Base-by-base conservation (phyloP, 2,329 filamentous ascomycete species). In the Calonectria henricotiae region DNA sequence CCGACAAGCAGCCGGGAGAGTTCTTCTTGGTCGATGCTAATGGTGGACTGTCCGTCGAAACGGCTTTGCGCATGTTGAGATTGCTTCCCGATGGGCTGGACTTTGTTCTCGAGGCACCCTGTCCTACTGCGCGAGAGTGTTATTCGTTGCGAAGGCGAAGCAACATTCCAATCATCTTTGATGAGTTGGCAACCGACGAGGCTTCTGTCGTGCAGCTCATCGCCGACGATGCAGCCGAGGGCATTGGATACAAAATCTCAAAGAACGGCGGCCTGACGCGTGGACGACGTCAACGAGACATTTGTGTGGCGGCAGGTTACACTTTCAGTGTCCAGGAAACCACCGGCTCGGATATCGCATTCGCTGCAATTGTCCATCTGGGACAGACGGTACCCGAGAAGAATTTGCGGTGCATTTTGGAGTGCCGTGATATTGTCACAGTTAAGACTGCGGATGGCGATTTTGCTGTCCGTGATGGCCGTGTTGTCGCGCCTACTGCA, bases 1-100 rank as follows among this genome's bases (percentile, higher is more conserved):
- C 67, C 1, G 71, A 74, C 23, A 75, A 72, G 15, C 35, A 70
- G 17, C 62, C 55, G 2, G 65, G 68, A 4, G 74, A 76, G 60
- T 73, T 73, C 73, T 75, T 74, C 47, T 55, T 73, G 2, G 65
- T 75, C 5, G 72, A 76, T 23, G 65, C 68, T 30, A 76, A 75
- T 27, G 60, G 74, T 11, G 62, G 68, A 3, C 62, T 75, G 64
- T 69, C 72, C 1, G 71, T 76, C 23, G 74, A 76, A 44, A 66
- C 49, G 5, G 69, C 72, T 3, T 41, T 74, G 47, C 68, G 72
- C 15, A 69, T 73, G 72, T 37, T 76, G 20, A 61, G 72, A 12
- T 60, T 75, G 11, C 66, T 76, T 13, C 74, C 74, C 3, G 39
- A 66, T 4, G 65, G 68, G 7, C 27, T 75, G 15, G 74, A 75